Base-by-base conservation (phyloP, 805 yeast genomes). In the Komagataella mondaviorum region DNA sequence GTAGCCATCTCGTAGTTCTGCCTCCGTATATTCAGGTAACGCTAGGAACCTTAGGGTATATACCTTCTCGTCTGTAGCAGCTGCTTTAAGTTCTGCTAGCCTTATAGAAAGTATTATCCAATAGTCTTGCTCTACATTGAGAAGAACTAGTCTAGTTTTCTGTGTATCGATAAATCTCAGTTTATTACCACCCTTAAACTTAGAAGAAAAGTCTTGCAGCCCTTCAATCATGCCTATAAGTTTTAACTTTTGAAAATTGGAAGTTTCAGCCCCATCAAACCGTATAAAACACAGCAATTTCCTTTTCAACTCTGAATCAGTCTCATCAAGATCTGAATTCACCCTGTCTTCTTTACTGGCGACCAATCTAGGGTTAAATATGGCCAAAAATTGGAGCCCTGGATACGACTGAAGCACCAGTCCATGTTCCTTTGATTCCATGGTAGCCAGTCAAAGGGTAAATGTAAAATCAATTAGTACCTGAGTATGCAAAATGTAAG, bases 21-120 rank as follows among this genome's bases (percentile, higher is more conserved):
- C 55, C 6, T 53, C 51, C 17, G 71, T 54, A 45, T 67, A 63
- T n/a, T 66, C 69, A 4, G 72, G 62, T 3, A 63, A 48, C 1
- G 69, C 67, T 23, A 67, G 36, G 1, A 66, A 69, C 48, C 57
- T 56, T 22, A 57, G 54, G 14, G 56, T 50, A 52, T 57, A 60
- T n/a, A 53, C 54, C 7, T 47, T 47, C 4, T 48, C 39, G 39
- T 30, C 14, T 36, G 18, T 50, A 54, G 3, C 20, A 44, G 0
- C 54, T 54, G 20, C 52, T 50, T 4, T 50, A 36, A 47, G 46
- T 12, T 20, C 50, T 17, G 39, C 46, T n/a, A 44, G 18, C 18
- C 30, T 7, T 6, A 49, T 49, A 8, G 47, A 24, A 22, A 44
- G 10, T n/a, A 43, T 7, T 14, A 49, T 7, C 51, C 51, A 49